These are phyloP conservation scores for Davidsoniella neocaledoniae DNA, from an alignment of 2,329 filamentous ascomycete species.

Conservation along the genomic window DNA sequence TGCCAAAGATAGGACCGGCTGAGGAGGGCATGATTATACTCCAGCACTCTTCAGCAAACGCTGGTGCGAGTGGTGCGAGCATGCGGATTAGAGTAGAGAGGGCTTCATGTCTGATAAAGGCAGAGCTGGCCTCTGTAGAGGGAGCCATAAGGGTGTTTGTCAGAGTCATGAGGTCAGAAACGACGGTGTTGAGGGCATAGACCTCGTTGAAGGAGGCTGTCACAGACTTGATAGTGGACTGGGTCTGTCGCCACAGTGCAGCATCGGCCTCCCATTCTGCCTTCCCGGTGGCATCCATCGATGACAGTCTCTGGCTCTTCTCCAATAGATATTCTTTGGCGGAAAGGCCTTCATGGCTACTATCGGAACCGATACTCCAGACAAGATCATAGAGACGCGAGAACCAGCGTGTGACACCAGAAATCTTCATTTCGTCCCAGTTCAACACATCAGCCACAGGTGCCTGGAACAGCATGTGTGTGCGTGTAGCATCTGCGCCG, in stretches of 20 bases:
- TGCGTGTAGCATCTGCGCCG: slow-evolving; percentile 68
- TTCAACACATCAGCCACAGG: slow-evolving; percentile 70
- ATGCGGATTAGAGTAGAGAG: slow-evolving; percentile 46
- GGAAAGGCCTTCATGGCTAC: slow-evolving; percentile 3
- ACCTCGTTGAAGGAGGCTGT: slow-evolving; percentile 52
- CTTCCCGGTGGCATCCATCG: slow-evolving; percentile 19
- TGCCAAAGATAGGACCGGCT: slow-evolving; percentile 23
- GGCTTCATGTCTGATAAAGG: slow-evolving; percentile 30
- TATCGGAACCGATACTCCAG: slow-evolving; percentile 10
- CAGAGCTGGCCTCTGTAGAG: slow-evolving; percentile 15
- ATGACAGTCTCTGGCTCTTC: slow-evolving; percentile 17
- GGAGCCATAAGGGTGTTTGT: slow-evolving; percentile 49
- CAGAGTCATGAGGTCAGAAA: slow-evolving; percentile 68
- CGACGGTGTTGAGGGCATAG: slow-evolving; percentile 64
- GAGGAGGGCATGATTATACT: slow-evolving; percentile 29
- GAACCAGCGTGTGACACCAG: slow-evolving; percentile 70
- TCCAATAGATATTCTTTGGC: slow-evolving; percentile 24
- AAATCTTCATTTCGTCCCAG: slow-evolving; percentile 74
- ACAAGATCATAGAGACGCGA: slow-evolving; percentile 47
- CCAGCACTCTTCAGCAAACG: slow-evolving; percentile 72
- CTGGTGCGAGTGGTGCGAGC: slow-evolving; percentile 64
- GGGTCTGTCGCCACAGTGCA: slow-evolving; percentile 46
- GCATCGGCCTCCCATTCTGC: slow-evolving; percentile 29
- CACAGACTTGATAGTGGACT: slow-evolving; percentile 50
- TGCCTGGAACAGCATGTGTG: slow-evolving; percentile 79